phyloP scores from a whole-genome alignment of 2,329 filamentous ascomycete species.

The Pezicula rhizophila region DNA sequence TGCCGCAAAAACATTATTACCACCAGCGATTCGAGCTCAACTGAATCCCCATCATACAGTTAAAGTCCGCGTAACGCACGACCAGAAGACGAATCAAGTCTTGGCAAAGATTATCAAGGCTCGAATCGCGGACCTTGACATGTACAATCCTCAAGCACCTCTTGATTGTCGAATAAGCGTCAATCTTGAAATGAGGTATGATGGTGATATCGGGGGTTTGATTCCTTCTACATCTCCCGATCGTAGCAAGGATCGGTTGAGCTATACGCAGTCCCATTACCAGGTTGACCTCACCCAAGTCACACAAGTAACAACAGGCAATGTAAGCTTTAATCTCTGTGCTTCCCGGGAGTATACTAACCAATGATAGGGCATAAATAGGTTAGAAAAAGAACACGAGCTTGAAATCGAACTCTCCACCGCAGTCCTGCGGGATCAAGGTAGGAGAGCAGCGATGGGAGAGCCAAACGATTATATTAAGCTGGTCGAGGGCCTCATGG shows the following conservation, averaged over 20 bases:
- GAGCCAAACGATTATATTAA: conserved; percentile 56
- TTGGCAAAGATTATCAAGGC: conserved; percentile 86
- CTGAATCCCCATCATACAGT: conserved; percentile 49
- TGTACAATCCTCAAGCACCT: conserved; percentile 68
- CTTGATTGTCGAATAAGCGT: conserved; percentile 93
- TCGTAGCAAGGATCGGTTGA: conserved; percentile 83
- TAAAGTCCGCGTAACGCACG: conserved; percentile 69
- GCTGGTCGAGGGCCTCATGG: conserved; percentile 66
- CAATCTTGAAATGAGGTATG: conserved; percentile 87
- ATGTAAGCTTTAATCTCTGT: conserved; percentile 21
- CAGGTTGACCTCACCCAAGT: conserved; percentile 94
- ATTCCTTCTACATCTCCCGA: conserved; percentile 40
- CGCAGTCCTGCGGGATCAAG: conserved; percentile 58
- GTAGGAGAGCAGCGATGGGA: conserved; percentile 44
- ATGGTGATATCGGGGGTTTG: conserved; percentile 57
- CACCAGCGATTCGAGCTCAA: conserved; percentile 56
- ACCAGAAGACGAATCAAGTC: conserved; percentile 64
- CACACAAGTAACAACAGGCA: conserved; percentile 60
- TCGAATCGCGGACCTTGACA: conserved; percentile 79
- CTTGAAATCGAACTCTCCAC: conserved; percentile 73
- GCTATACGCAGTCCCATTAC: conserved; percentile 82
- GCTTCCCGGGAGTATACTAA: conserved; percentile 2
- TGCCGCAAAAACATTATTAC: conserved; percentile 53
- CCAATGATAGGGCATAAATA: conserved; percentile 14
- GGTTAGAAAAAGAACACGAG: conserved; percentile 64